Conservation (phyloP, 345 rosid genomes). For the Odontarrhena argentea region DNA sequence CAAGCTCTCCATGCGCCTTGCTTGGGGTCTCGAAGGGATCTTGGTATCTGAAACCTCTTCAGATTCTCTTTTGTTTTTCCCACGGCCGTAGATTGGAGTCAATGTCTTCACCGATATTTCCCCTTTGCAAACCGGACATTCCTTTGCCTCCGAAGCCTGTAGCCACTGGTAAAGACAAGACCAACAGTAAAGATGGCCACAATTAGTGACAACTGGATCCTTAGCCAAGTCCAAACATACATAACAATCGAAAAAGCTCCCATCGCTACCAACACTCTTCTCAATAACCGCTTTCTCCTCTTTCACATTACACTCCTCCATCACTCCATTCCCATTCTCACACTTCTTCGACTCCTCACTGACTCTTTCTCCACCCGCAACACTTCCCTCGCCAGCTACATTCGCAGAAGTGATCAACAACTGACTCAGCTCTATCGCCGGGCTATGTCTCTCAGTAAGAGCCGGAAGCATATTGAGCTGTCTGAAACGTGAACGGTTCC, state of each 20-base stretch:
- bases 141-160: slow-evolving; percentile 74
- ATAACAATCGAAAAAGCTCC: slow-evolving; percentile 76
- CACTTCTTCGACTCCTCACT: slow-evolving; percentile 59
- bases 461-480: slow-evolving; percentile 40
- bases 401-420: slow-evolving; percentile 47
- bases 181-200: slow-evolving; percentile 97
- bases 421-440: slow-evolving; percentile 42
- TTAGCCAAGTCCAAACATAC: slow-evolving; percentile 75
- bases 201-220: slow-evolving; percentile 86
- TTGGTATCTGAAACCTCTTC: slow-evolving; percentile 55
- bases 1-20: slow-evolving; percentile 73
- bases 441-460: slow-evolving; percentile 43
- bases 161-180: slow-evolving; percentile 82
- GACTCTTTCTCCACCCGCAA: slow-evolving; percentile 65
- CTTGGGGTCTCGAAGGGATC: slow-evolving; percentile 75
- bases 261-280: slow-evolving; percentile 57
- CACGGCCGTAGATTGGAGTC: slow-evolving; percentile 89
- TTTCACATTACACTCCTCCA: slow-evolving; percentile 47
- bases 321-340: slow-evolving; percentile 61
- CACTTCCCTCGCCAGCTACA: slow-evolving; percentile 69
- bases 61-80: slow-evolving; percentile 45
- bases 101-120: slow-evolving; percentile 68
- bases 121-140: slow-evolving; percentile 94
- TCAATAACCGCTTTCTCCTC: slow-evolving; percentile 58
- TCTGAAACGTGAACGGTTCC: slow-evolving; percentile 52